These are phyloP conservation scores for Tardiomyces blankii DNA, from an alignment of 1,139 yeast genomes.

Conservation along the genomic window DNA sequence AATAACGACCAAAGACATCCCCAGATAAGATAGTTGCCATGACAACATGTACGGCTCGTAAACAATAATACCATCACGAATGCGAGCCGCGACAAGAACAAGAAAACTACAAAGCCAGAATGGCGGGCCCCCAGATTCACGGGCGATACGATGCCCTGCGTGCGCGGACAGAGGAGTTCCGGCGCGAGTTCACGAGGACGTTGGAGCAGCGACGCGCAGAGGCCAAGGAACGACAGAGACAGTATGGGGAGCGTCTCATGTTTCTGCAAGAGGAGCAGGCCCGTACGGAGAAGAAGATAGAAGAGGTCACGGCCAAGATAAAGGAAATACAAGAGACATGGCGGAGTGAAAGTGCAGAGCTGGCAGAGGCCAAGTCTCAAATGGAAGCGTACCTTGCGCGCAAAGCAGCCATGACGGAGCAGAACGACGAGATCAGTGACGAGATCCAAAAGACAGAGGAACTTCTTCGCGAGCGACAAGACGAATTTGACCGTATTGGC, in stretches of 20 bases:
- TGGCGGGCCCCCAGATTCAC: neutral
- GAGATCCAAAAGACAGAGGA: constrained; percentile 9
- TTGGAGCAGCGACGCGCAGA: constrained; percentile 6
- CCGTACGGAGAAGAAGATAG: constrained; percentile 7
- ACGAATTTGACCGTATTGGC: constrained; percentile 10
- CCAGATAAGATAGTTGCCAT: neutral
- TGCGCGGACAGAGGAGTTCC: neutral
- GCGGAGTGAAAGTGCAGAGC: constrained; percentile 13
- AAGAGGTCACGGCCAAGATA: constrained; percentile 15
- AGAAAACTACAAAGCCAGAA: neutral
- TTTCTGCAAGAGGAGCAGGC: neutral
- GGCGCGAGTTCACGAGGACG: neutral
- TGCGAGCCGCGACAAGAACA: neutral
- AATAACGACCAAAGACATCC: no score
- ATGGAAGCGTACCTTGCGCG: constrained; percentile 6
- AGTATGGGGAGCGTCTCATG: neutral
- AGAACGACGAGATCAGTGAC: constrained; percentile 9
- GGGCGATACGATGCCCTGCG: neutral
- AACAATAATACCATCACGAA: no score
- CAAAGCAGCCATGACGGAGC: neutral
- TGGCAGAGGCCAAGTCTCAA: constrained; percentile 9
- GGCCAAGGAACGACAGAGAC: neutral
- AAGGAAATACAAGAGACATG: constrained; percentile 14
- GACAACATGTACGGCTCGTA: neutral
- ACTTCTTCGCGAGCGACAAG: constrained; percentile 2